These are phyloP conservation scores for Nicotiana obtusifolia DNA, from an alignment of 257 asterid genomes.

Conservation along the genomic window DNA sequence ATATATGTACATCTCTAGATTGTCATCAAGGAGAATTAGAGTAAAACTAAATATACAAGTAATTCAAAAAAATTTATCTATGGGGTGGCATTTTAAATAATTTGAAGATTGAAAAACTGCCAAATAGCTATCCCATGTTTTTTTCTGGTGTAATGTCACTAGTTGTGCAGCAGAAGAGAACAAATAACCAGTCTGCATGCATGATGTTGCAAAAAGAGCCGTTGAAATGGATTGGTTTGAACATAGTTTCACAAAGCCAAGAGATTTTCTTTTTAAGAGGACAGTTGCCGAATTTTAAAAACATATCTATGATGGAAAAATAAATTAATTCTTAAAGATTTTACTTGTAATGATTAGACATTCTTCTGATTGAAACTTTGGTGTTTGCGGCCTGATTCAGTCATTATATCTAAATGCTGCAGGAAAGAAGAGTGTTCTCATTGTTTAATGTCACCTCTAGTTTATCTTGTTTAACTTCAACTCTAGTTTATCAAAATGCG, in stretches of 20 bases:
- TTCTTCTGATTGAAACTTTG: background rate
- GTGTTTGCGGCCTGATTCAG: background rate
- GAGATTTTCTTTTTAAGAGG: background rate
- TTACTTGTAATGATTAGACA: background rate
- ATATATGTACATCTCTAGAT: background rate
- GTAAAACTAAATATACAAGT: background rate
- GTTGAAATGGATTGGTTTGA: background rate
- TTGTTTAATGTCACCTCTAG: slow-evolving; percentile 1
- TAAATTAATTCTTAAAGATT: background rate
- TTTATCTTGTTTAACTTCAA: too few relatives aligned
- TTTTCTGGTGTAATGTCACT: background rate
- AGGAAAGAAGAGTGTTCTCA: background rate
- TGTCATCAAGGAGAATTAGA: background rate
- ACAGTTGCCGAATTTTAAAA: background rate
- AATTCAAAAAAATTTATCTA: too few relatives aligned
- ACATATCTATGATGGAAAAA: background rate
- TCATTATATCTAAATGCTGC: background rate
- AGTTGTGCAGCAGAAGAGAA: background rate
- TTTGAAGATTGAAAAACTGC: background rate
- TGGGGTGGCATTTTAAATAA: background rate
- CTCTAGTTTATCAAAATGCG: background rate
- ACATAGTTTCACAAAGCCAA: background rate
- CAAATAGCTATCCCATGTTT: background rate
- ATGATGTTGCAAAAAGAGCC: background rate
- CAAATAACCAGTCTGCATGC: background rate